phyloP scores from a whole-genome alignment of 2,329 filamentous ascomycete species.

The Calonectria montana region DNA sequence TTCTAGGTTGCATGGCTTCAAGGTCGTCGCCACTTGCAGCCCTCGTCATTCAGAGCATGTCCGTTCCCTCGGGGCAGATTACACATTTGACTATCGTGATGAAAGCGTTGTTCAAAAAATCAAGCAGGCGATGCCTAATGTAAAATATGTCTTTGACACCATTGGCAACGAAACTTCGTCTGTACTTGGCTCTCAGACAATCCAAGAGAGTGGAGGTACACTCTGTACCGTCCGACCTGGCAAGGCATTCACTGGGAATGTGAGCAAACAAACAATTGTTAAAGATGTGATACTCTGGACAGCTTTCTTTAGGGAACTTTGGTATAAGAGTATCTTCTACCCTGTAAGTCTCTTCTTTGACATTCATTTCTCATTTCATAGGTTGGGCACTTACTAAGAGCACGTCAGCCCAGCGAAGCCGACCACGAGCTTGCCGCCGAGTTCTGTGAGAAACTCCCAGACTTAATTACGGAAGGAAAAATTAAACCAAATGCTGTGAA shows the following conservation, averaged over 20 bases:
- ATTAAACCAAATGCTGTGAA: slow-evolving; percentile 50
- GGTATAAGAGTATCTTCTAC: slow-evolving; percentile 50
- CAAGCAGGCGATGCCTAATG: slow-evolving; percentile 42
- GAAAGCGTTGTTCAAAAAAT: slow-evolving; percentile 50
- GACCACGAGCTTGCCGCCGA: slow-evolving; percentile 51
- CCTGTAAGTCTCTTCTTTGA: slow-evolving; percentile 44
- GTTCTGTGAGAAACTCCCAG: slow-evolving; percentile 50
- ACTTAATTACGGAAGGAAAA: slow-evolving; percentile 46
- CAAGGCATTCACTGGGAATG: slow-evolving; percentile 51
- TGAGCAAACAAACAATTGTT: slow-evolving; percentile 47
- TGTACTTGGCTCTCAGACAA: slow-evolving; percentile 43
- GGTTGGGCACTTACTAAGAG: slow-evolving; percentile 1
- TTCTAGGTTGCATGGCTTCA: slow-evolving; percentile 46
- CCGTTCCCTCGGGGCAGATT: slow-evolving; percentile 45
- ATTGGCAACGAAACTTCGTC: slow-evolving; percentile 55
- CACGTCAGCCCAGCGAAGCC: slow-evolving; percentile 43
- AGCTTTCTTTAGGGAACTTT: slow-evolving; percentile 53
- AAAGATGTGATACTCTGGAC: slow-evolving; percentile 57
- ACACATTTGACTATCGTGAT: slow-evolving; percentile 55
- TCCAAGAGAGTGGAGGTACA: slow-evolving; percentile 40
- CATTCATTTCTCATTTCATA: not conserved
- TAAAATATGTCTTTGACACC: slow-evolving; percentile 55
- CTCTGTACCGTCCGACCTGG: slow-evolving; percentile 56
- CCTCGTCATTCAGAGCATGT: slow-evolving; percentile 46
- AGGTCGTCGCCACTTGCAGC: slow-evolving; percentile 51